Base-by-base conservation (phyloP, 768 basidiomycete species). In the Auriscalpium orientale region DNA sequence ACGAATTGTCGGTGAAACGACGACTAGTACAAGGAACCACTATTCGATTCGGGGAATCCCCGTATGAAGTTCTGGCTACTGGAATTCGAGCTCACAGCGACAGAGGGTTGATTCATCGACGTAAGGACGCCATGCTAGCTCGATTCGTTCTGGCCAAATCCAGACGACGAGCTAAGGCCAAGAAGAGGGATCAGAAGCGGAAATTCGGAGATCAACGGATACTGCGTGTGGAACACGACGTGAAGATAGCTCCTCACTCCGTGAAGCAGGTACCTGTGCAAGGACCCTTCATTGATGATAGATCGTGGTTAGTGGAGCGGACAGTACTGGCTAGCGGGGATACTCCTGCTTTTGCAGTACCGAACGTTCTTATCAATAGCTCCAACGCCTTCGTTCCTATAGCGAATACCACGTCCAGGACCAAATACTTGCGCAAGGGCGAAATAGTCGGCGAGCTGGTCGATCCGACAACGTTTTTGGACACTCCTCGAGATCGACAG, bases 1-100 rank as follows among this genome's bases (percentile, higher is more conserved):
- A n/a, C n/a, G n/a, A n/a, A n/a, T n/a, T n/a, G n/a, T n/a, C n/a
- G n/a, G n/a, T n/a, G n/a, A n/a, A n/a, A n/a, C n/a, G n/a, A n/a
- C n/a, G n/a, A n/a, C n/a, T n/a, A n/a, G n/a, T n/a, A n/a, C n/a
- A n/a, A n/a, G n/a, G n/a, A n/a, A n/a, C n/a, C n/a, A n/a, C n/a
- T n/a, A n/a, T n/a, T n/a, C n/a, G n/a, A n/a, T n/a, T n/a, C n/a
- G n/a, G n/a, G n/a, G n/a, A n/a, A n/a, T n/a, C n/a, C n/a, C n/a
- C n/a, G n/a, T n/a, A n/a, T n/a, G n/a, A n/a, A n/a, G n/a, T n/a
- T n/a, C n/a, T n/a, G n/a, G 21, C 21, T 20, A 2, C 7, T 28
- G 16, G n/a, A 13, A 0, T 67, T 68, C 46, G 66, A 62, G n/a
- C 50, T 54, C 16, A 49, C 62, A 58, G 62, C 15, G 46, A 57